These are phyloP conservation scores for Hypoxylon sp. DNA, from an alignment of 2,329 filamentous ascomycete species.

Conservation along the genomic window DNA sequence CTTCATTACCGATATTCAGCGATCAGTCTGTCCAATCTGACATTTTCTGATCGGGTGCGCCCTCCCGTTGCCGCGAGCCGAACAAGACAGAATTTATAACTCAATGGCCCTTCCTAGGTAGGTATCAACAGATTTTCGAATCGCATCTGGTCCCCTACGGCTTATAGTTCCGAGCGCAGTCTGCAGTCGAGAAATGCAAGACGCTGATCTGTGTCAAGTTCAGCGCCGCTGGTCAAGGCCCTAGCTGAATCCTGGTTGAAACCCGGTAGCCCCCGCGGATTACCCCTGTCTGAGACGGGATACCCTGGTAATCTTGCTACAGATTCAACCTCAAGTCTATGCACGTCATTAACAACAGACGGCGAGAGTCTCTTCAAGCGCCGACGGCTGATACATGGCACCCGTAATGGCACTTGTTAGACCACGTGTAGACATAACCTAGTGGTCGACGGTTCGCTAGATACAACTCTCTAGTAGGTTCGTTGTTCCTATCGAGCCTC, in stretches of 20 bases:
- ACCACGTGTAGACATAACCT: slow-evolving; percentile 3
- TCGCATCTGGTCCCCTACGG: background rate
- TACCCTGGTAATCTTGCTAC: slow-evolving; percentile 41
- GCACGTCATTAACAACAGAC: slow-evolving; percentile 23
- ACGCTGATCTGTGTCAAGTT: slow-evolving; percentile 39
- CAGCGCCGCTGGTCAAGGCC: slow-evolving; percentile 21
- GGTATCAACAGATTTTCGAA: slow-evolving; percentile 1
- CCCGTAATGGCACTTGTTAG: slow-evolving; percentile 4
- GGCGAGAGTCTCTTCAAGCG: slow-evolving; percentile 22
- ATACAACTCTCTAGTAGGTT: slow-evolving; percentile 4
- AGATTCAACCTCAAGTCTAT: slow-evolving; percentile 44
- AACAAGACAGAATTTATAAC: slow-evolving; percentile 1
- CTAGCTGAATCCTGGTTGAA: slow-evolving; percentile 41
- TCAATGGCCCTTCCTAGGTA: background rate
- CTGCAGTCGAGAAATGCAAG: slow-evolving; percentile 26
- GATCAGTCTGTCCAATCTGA: too few species aligned
- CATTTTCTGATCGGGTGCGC: background rate
- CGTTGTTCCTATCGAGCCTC: slow-evolving; percentile 21
- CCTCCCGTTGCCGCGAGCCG: background rate
- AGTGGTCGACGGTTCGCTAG: background rate
- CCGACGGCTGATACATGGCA: slow-evolving; percentile 11
- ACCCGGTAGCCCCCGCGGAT: slow-evolving; percentile 38
- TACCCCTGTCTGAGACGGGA: slow-evolving; percentile 43
- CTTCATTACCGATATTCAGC: too few species aligned
- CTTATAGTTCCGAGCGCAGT: slow-evolving; percentile 13